Evolutionary conservation across 2,329 filamentous ascomycete species (phyloP).

Genomic region (Pestalotiopsis fici): DNA sequence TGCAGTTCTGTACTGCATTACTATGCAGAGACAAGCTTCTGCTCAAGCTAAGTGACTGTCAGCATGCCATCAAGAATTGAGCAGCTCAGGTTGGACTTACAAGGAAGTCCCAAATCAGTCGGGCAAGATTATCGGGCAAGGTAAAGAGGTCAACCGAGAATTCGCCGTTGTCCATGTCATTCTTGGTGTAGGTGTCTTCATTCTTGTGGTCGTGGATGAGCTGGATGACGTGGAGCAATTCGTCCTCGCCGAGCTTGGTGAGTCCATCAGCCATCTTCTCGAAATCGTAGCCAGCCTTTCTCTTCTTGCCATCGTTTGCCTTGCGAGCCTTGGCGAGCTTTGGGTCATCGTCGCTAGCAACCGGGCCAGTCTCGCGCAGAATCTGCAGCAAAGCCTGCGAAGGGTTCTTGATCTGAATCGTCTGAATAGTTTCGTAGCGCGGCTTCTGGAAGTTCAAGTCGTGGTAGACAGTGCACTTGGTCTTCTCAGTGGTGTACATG

Average conservation of each 20-base stretch:
- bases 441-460: slow-evolving; percentile 88
- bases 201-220: slow-evolving; percentile 98
- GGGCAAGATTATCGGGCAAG: slow-evolving; percentile 85
- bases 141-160: slow-evolving; percentile 99
- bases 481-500: slow-evolving; percentile 76
- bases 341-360: slow-evolving; percentile 72
- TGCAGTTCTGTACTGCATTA: background rate
- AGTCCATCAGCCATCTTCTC: slow-evolving; percentile 95
- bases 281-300: slow-evolving; percentile 76
- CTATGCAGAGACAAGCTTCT: slow-evolving; percentile 24
- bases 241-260: slow-evolving; percentile 84
- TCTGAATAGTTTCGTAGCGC: slow-evolving; percentile 81
- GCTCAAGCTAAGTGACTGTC: slow-evolving; percentile 21
- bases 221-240: slow-evolving; percentile 91
- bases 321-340: slow-evolving; percentile 63
- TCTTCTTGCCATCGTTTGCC: slow-evolving; percentile 71
- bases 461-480: slow-evolving; percentile 77
- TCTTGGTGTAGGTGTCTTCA: slow-evolving; percentile 93
- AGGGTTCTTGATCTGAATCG: slow-evolving; percentile 87
- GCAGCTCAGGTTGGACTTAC: slow-evolving; percentile 35
- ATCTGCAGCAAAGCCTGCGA: slow-evolving; percentile 79
- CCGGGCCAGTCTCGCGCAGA: slow-evolving; percentile 80
- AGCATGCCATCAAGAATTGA: slow-evolving; percentile 11
- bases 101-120: slow-evolving; percentile 92
- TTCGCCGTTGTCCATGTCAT: slow-evolving; percentile 95